Percentiles rank a stretch among this genome's conserved stretches.
These are phyloP conservation scores for Microbotryum violaceum DNA, from an alignment of 1,284 basidiomycete species.

Conservation along the genomic window DNA sequence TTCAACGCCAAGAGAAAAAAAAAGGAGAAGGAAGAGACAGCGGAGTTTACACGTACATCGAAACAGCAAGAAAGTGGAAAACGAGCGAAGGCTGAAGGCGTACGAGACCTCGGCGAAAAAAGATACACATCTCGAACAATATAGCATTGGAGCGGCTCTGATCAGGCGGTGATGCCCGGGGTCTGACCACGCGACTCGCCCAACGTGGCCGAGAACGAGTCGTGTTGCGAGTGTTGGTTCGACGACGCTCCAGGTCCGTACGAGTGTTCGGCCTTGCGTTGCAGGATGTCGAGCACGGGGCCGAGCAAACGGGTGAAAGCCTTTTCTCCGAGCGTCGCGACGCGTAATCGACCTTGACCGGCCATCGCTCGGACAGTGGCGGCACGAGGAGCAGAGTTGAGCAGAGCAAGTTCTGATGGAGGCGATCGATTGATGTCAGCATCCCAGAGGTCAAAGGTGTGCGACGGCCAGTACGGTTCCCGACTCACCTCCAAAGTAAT, in stretches of 20 bases:
- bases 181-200: no score
- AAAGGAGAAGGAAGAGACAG: no score
- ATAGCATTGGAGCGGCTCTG: no score
- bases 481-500: conserved; percentile 90
- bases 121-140: no score
- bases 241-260: conserved; percentile 18
- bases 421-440: conserved; percentile 1
- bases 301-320: conserved; percentile 92
- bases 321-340: conserved; percentile 85
- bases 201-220: no score
- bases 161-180: no score
- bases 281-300: conserved; percentile 72
- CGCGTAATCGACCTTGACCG: conserved; percentile 57
- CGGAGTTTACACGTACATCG: no score
- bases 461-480: not conserved
- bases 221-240: no score
- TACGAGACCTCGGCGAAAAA: no score
- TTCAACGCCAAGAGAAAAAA: no score
- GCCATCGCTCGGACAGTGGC: conserved; percentile 79
- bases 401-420: conserved; percentile 64
- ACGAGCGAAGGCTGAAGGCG: no score
- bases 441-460: not conserved
- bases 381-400: conserved; percentile 77
- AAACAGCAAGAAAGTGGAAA: no score
- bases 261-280: conserved; percentile 27